A percentile compares a stretch with the other conserved stretches of the same genome.
Evolutionary conservation across 2,329 filamentous ascomycete genomes (phyloP).

Genomic region (Trichoderma endophyticum): DNA sequence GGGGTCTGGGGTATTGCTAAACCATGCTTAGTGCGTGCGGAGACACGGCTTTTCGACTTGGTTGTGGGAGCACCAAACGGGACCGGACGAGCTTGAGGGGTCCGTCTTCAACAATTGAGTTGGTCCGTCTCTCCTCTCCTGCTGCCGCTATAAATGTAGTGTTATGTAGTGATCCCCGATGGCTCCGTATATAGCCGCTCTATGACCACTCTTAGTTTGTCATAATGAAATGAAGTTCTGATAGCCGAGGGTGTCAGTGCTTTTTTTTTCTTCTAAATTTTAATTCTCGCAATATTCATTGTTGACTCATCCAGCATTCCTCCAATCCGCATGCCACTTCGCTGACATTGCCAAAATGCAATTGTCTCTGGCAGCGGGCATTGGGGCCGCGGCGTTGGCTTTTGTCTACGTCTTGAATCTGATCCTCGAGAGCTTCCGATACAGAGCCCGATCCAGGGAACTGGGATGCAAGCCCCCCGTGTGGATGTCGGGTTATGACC

Average conservation of each 20-base stretch:
- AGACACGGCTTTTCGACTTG: background rate
- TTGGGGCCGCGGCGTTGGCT: slow-evolving; percentile 12
- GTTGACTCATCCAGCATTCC: background rate
- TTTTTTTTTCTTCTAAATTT: background rate
- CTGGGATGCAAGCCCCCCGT: slow-evolving; percentile 23
- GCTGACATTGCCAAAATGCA: background rate
- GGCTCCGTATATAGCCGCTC: slow-evolving; percentile 7
- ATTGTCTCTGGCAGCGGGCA: background rate
- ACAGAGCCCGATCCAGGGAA: slow-evolving; percentile 17
- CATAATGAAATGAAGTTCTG: background rate
- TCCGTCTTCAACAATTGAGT: background rate
- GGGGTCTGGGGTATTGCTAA: background rate
- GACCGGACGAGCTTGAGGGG: background rate
- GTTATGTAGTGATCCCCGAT: background rate
- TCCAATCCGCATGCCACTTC: background rate
- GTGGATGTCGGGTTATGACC: slow-evolving; percentile 18
- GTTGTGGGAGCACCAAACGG: background rate
- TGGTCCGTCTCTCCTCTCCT: slow-evolving; percentile 17
- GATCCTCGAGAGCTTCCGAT: slow-evolving; percentile 10
- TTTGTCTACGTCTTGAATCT: slow-evolving; percentile 17
- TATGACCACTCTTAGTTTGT: background rate
- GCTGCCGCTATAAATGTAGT: background rate
- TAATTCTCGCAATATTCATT: background rate
- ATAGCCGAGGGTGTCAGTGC: background rate
- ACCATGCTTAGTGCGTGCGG: slow-evolving; percentile 4